Percentiles rank a stretch among this genome's conserved stretches.
These are phyloP conservation scores for Monilinia polystroma DNA, from an alignment of 2,329 filamentous ascomycete species.

Conservation along the genomic window DNA sequence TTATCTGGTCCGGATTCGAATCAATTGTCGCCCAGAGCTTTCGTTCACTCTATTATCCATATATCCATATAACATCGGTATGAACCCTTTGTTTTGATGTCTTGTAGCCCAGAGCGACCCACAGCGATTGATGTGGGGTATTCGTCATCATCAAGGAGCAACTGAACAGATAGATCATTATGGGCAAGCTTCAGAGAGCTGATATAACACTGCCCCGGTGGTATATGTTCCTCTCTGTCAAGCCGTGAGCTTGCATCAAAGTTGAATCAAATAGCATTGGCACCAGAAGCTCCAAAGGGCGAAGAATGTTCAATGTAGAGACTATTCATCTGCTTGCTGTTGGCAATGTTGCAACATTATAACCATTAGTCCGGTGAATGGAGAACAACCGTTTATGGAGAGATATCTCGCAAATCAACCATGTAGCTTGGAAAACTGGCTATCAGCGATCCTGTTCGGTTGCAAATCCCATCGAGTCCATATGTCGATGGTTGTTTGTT, in stretches of 20 bases:
- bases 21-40: neutral
- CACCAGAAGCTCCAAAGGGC: neutral
- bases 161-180: conserved; percentile 14
- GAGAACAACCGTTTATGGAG: neutral
- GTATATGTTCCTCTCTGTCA: neutral
- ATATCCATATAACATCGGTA: neutral
- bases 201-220: neutral
- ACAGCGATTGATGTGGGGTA: conserved; percentile 4
- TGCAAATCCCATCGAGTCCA: neutral
- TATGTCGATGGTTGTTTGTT: neutral
- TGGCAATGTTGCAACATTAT: neutral
- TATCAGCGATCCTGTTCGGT: neutral
- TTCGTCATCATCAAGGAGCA: conserved; percentile 7
- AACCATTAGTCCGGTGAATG: neutral
- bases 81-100: neutral
- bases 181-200: neutral
- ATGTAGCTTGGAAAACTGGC: neutral
- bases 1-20: neutral
- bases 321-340: neutral
- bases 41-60: neutral
- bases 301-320: neutral
- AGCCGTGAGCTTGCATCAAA: neutral
- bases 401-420: neutral
- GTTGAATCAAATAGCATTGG: neutral
- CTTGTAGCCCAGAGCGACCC: neutral